Percentiles rank a stretch among this genome's conserved stretches.
Evolutionary conservation across 257 asterid genomes (phyloP).

Genomic region (Nicotiana knightiana): DNA sequence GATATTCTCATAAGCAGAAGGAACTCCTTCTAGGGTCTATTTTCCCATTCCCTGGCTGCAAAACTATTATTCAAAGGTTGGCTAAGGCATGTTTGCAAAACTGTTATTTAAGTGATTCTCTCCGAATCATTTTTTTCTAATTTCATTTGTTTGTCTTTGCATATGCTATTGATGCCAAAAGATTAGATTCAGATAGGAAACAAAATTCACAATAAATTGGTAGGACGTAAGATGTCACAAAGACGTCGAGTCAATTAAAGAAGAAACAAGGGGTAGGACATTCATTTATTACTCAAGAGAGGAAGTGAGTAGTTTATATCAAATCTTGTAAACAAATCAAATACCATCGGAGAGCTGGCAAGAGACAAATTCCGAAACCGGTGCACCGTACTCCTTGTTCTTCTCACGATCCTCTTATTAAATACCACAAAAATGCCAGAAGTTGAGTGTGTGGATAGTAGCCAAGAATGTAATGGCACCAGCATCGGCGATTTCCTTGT

Average conservation of each 20-base stretch:
- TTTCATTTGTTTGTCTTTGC: not conserved
- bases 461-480: constrained; percentile 14
- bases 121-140: not conserved
- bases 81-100: not conserved
- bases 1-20: not conserved
- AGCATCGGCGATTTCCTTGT: not conserved
- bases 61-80: not conserved
- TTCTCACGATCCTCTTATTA: no score
- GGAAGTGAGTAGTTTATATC: no score
- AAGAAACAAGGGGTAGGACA: no score
- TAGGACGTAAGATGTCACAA: no score
- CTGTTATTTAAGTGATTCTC: not conserved
- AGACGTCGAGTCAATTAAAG: no score
- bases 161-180: not conserved
- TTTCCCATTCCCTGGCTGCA: not conserved
- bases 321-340: no score
- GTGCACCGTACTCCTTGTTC: not conserved
- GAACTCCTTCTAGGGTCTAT: not conserved
- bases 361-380: not conserved
- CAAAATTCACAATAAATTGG: no score
- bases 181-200: not conserved
- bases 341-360: not conserved
- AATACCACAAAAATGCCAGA: not conserved
- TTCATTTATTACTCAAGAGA: no score
- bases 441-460: not conserved